These are phyloP conservation scores for Circinella minor DNA, from an alignment of 371 early-diverging fungal genomes.

Conservation along the genomic window DNA sequence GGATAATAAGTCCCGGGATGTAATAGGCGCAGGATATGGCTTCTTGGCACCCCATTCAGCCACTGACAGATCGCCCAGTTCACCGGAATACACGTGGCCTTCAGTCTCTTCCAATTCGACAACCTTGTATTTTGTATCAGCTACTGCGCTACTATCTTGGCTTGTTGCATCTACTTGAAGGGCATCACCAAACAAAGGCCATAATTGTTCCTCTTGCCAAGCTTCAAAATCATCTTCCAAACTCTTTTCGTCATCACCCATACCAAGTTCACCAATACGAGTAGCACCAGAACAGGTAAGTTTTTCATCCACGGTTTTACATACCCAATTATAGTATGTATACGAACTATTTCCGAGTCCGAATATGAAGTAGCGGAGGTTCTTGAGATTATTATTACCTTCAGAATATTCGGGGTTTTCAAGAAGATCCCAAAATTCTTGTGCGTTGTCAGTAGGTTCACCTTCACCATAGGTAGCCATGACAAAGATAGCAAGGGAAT, in stretches of 20 bases:
- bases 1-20: conserved; percentile 63
- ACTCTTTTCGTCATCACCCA: conserved; percentile 93
- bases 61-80: conserved; percentile 50
- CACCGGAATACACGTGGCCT: conserved; percentile 55
- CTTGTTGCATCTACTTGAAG: conserved; percentile 1
- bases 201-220: conserved; percentile 80
- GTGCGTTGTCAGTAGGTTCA: conserved; percentile 89
- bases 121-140: conserved; percentile 16
- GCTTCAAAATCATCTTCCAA: conserved; percentile 91
- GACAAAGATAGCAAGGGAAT: conserved; percentile 73
- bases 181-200: conserved; percentile 59
- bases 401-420: conserved; percentile 69
- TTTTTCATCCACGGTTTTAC: conserved; percentile 65
- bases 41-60: conserved; percentile 70
- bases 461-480: conserved; percentile 88
- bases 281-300: conserved; percentile 73
- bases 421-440: conserved; percentile 77
- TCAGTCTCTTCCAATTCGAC: conserved; percentile 9
- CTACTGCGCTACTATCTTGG: neutral
- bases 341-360: conserved; percentile 96
- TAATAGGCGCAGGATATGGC: conserved; percentile 70
- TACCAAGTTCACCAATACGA: conserved; percentile 79
- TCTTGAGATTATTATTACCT: conserved; percentile 43
- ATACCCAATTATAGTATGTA: conserved; percentile 87
- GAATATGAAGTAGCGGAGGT: conserved; percentile 80